phyloP scores from a whole-genome alignment of 2,329 filamentous ascomycete species.

The Alternaria postmessia region DNA sequence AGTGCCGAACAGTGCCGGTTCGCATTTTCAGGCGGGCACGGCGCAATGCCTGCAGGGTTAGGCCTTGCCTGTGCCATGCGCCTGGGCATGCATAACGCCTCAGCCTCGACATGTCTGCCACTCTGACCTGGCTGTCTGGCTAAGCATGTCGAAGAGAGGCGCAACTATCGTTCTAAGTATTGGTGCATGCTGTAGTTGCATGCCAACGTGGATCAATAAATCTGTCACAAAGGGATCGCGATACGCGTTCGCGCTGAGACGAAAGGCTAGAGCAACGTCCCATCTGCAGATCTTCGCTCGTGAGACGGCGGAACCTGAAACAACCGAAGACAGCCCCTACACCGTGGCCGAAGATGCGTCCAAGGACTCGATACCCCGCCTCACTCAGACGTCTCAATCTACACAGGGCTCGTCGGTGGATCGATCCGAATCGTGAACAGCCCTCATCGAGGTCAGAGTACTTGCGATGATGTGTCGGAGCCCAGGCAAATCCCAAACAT shows the following conservation, averaged over 20 bases:
- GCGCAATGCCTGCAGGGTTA: constrained; percentile 27
- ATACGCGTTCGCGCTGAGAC: constrained; percentile 13
- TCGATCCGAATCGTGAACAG: constrained; percentile 17
- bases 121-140: constrained; percentile 15
- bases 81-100: not conserved
- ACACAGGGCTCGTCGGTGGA: constrained; percentile 19
- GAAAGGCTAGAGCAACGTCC: constrained; percentile 26
- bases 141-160: constrained; percentile 2
- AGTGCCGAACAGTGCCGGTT: constrained; percentile 29
- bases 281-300: constrained; percentile 34
- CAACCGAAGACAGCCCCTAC: constrained; percentile 34
- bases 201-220: constrained; percentile 6
- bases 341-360: constrained; percentile 22
- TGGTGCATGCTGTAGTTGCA: constrained; percentile 3
- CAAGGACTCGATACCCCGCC: constrained; percentile 28
- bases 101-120: constrained; percentile 15
- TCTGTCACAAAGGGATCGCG: constrained; percentile 6
- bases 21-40: constrained; percentile 26
- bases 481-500: constrained; percentile 19
- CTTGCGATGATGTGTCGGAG: constrained; percentile 14
- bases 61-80: constrained; percentile 19
- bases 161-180: not conserved
- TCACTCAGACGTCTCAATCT: constrained; percentile 26
- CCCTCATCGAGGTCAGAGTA: constrained; percentile 20
- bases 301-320: constrained; percentile 34